Percentiles rank a stretch among this genome's conserved stretches.
Conservation (phyloP, 768 basidiomycete genomes). For the Fibroporia radiculosa region DNA sequence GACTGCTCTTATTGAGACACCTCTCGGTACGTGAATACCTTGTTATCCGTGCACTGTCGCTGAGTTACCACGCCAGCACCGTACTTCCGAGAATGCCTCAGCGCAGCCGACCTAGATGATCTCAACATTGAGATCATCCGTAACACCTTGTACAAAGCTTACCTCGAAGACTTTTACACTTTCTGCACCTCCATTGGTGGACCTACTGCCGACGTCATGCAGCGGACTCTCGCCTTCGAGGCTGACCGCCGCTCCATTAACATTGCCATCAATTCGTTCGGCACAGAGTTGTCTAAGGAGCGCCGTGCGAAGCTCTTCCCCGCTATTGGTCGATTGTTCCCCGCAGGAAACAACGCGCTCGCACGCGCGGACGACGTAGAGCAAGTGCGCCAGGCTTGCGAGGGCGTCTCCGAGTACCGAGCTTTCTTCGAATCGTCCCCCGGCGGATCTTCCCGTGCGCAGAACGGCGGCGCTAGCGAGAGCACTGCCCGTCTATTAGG, state of each 20-base stretch:
- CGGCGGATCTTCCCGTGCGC: constrained; percentile 13
- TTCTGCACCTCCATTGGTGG: constrained; percentile 74
- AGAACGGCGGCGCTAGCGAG: constrained; percentile 24
- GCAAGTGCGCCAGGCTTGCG: constrained; percentile 81
- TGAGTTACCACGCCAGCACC: constrained; percentile 47
- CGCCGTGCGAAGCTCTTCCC: constrained; percentile 93
- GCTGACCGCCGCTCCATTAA: constrained; percentile 96
- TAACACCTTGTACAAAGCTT: constrained; percentile 97
- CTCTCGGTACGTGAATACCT: constrained; percentile 64
- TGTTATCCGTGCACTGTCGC: constrained; percentile 15
- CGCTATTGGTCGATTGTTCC: constrained; percentile 86
- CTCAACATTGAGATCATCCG: constrained; percentile 99
- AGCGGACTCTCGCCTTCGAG: constrained; percentile 87
- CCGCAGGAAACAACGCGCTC: constrained; percentile 90
- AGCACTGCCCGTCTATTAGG: constrained; percentile 22
- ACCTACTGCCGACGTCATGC: constrained; percentile 90
- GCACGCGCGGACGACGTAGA: constrained; percentile 95
- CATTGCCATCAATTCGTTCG: constrained; percentile 99
- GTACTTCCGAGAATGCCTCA: constrained; percentile 94
- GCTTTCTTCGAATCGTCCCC: constrained; percentile 70
- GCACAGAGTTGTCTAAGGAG: constrained; percentile 91
- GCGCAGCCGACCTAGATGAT: constrained; percentile 94
- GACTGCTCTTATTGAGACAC: constrained; percentile 95
- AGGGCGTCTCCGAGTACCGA: constrained; percentile 84
- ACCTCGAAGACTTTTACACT: constrained; percentile 93